Conservation (phyloP, 208 protist genomes). For the Leishmania aethiopica region DNA sequence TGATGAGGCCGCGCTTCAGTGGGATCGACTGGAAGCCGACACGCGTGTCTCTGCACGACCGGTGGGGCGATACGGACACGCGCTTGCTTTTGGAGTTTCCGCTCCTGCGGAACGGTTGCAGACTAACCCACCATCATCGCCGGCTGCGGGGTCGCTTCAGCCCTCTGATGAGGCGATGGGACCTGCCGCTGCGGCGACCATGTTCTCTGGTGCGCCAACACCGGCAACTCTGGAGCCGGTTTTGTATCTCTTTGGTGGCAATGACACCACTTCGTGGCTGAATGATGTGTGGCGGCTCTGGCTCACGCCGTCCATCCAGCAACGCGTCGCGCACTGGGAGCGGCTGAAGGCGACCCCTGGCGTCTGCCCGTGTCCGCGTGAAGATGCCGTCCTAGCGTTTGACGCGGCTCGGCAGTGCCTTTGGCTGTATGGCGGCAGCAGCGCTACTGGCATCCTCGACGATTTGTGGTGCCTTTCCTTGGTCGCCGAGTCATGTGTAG, state of each 20-base stretch:
- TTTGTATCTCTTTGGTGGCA: slow-evolving; percentile 67
- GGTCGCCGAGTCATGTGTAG: neutral
- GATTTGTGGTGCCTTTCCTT: slow-evolving; percentile 19
- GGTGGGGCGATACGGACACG: slow-evolving; percentile 12
- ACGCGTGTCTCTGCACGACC: neutral
- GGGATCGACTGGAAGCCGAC: slow-evolving; percentile 10
- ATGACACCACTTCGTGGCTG: slow-evolving; percentile 41
- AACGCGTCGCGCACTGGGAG: slow-evolving; percentile 25
- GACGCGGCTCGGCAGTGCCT: slow-evolving; percentile 9
- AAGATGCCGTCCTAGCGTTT: slow-evolving; percentile 10
- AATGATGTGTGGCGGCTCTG: slow-evolving; percentile 69
- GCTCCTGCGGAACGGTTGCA: neutral
- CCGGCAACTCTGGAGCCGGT: slow-evolving; percentile 23
- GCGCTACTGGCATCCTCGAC: neutral
- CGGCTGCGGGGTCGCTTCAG: neutral
- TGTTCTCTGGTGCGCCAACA: neutral
- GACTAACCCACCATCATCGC: neutral
- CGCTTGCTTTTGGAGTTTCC: neutral
- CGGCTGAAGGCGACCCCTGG: slow-evolving; percentile 3
- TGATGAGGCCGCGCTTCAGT: neutral
- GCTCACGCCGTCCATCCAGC: slow-evolving; percentile 30
- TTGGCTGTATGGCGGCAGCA: slow-evolving; percentile 18
- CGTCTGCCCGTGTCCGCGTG: slow-evolving; percentile 13
- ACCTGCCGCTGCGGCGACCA: neutral
- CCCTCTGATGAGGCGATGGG: neutral